Evolutionary conservation across 2,329 filamentous ascomycete genomes (phyloP).

Genomic region (Rutstroemia sydowiana): DNA sequence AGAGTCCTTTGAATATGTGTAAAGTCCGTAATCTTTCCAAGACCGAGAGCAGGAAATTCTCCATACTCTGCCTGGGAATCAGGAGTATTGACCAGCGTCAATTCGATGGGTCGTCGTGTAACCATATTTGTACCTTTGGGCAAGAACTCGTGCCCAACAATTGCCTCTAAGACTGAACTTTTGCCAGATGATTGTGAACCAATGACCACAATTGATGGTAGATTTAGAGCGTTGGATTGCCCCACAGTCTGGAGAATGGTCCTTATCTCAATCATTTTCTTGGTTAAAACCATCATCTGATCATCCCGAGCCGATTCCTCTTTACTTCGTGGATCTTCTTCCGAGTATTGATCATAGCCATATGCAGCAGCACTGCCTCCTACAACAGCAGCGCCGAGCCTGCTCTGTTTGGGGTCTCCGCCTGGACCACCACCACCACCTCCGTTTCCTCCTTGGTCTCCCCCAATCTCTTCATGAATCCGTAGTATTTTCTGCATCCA

Average conservation of each 20-base stretch:
- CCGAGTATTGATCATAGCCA: slow-evolving; percentile 62
- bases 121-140: slow-evolving; percentile 99
- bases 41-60: slow-evolving; percentile 86
- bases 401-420: slow-evolving; percentile 50
- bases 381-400: slow-evolving; percentile 54
- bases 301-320: slow-evolving; percentile 76
- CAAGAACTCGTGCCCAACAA: slow-evolving; percentile 95
- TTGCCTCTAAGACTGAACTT: slow-evolving; percentile 92
- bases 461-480: slow-evolving; percentile 52
- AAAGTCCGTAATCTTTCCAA: slow-evolving; percentile 89
- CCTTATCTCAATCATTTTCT: slow-evolving; percentile 99
- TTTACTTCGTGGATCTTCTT: slow-evolving; percentile 54
- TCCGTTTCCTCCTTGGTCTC: slow-evolving; percentile 30
- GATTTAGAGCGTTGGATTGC: slow-evolving; percentile 77
- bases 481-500: slow-evolving; percentile 73
- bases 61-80: slow-evolving; percentile 83
- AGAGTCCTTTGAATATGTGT: slow-evolving; percentile 84
- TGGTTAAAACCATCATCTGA: slow-evolving; percentile 98
- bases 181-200: slow-evolving; percentile 98
- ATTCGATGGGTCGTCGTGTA: slow-evolving; percentile 86
- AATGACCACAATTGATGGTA: slow-evolving; percentile 98
- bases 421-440: slow-evolving; percentile 37
- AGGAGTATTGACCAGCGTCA: slow-evolving; percentile 92
- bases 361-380: slow-evolving; percentile 70
- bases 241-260: slow-evolving; percentile 86